Conservation (phyloP, 163 green algal genomes). For the Scenedesmus sp. region DNA sequence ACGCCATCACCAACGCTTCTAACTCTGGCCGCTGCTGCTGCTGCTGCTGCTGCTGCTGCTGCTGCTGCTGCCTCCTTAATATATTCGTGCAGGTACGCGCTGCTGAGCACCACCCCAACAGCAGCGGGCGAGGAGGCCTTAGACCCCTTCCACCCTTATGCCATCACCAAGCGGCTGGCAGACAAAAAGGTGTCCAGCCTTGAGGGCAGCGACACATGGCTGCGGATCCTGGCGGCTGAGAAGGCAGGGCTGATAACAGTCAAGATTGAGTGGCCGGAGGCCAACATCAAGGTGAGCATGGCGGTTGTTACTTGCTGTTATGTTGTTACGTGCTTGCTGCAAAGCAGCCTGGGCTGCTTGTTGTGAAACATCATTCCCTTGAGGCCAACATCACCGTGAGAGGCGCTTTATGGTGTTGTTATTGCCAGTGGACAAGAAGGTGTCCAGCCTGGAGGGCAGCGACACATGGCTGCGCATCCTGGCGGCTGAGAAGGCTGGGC, state of each 20-base stretch:
- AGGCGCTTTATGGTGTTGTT: too few relatives aligned
- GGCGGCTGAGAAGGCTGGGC: conserved; percentile 35
- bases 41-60: too few relatives aligned
- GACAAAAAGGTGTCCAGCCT: conserved; percentile 32
- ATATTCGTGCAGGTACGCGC: conserved; percentile 1
- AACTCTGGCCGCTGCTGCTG: neutral
- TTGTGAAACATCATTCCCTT: too few relatives aligned
- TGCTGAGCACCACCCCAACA: conserved; percentile 40
- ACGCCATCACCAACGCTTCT: conserved; percentile 19
- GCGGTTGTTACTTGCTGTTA: neutral
- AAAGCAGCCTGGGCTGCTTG: too few relatives aligned
- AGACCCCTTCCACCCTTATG: conserved; percentile 38
- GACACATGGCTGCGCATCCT: conserved; percentile 39
- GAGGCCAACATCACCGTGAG: too few relatives aligned
- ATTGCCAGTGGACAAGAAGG: conserved; percentile 24
- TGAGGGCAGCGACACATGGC: conserved; percentile 40
- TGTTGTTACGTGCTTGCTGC: neutral
- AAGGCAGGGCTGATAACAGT: conserved; percentile 35
- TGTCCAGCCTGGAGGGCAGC: conserved; percentile 36
- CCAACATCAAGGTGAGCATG: neutral
- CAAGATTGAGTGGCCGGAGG: conserved; percentile 2
- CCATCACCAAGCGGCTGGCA: conserved; percentile 41
- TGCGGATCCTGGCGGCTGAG: conserved; percentile 37
- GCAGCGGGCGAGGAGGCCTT: conserved; percentile 8
- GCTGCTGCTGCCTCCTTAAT: too few relatives aligned